phyloP scores from a whole-genome alignment of 345 rosid species.

The Firmiana major region DNA sequence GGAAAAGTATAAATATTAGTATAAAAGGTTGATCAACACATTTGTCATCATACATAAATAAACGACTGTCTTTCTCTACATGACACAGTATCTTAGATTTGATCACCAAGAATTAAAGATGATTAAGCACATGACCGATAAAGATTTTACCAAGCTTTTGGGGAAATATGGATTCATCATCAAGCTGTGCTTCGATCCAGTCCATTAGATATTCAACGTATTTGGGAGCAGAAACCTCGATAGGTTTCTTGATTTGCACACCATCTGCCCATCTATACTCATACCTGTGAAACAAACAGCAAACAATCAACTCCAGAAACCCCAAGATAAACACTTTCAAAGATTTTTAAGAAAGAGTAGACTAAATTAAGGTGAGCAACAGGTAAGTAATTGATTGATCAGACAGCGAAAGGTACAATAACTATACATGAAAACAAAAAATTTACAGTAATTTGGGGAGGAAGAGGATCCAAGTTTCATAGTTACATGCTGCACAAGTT shows the following conservation, averaged over 20 bases:
- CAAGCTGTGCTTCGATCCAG: conserved; percentile 96
- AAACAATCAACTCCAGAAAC: conserved; percentile 12
- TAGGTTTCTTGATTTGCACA: conserved; percentile 94
- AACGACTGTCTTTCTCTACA: neutral
- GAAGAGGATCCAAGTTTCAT: neutral
- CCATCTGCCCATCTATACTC: conserved; percentile 99
- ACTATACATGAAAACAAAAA: neutral
- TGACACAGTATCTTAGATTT: neutral
- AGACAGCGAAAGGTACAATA: neutral
- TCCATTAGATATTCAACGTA: conserved; percentile 98
- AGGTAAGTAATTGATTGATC: neutral
- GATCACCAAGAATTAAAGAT: neutral
- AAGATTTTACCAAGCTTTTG: conserved; percentile 81
- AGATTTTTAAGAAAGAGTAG: neutral
- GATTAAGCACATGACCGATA: conserved; percentile 7
- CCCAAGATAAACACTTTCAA: neutral
- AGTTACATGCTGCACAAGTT: neutral
- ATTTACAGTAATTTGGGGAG: neutral
- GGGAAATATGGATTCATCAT: conserved; percentile 93
- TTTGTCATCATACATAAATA: neutral
- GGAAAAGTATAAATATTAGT: neutral
- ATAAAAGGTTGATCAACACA: neutral
- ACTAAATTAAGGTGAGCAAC: neutral
- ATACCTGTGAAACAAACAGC: conserved; percentile 48
- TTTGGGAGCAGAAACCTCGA: conserved; percentile 98